These are phyloP conservation scores for Globisporangium cystogenes DNA, from an alignment of 352 stramenopile genomes.

Conservation along the genomic window DNA sequence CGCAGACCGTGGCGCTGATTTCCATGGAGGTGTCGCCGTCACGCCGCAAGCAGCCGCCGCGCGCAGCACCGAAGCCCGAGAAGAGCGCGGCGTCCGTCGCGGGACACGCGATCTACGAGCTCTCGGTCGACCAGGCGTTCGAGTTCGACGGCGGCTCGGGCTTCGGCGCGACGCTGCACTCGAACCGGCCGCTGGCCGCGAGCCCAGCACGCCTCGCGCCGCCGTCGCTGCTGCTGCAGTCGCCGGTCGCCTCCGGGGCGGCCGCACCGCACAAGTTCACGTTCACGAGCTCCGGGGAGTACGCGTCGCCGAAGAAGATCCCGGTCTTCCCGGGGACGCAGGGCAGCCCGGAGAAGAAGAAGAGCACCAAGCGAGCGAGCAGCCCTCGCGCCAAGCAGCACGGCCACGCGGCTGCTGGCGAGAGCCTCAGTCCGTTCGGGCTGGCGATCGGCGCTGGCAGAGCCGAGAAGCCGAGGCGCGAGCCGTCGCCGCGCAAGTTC, in stretches of 20 bases:
- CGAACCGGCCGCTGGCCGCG: slow-evolving; percentile 49
- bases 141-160: slow-evolving; percentile 67
- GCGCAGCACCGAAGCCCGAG: background rate
- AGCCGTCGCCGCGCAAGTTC: slow-evolving; percentile 61
- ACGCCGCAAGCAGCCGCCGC: background rate
- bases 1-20: background rate
- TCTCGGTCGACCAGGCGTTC: slow-evolving; percentile 54
- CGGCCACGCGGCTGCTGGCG: background rate
- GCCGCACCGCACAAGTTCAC: slow-evolving; percentile 46
- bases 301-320: slow-evolving; percentile 76
- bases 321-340: slow-evolving; percentile 61
- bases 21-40: slow-evolving; percentile 1
- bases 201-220: slow-evolving; percentile 13
- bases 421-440: background rate
- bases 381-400: slow-evolving; percentile 23
- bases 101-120: slow-evolving; percentile 15
- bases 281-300: slow-evolving; percentile 61
- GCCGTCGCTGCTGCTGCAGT: slow-evolving; percentile 10
- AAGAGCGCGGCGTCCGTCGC: background rate
- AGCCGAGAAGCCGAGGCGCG: slow-evolving; percentile 30
- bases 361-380: slow-evolving; percentile 1
- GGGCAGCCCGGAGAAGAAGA: slow-evolving; percentile 44
- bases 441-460: background rate
- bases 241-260: slow-evolving; percentile 1
- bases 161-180: slow-evolving; percentile 50